These are phyloP conservation scores for Meredithiella fracta DNA, from an alignment of 2,329 filamentous ascomycete species.

Conservation along the genomic window DNA sequence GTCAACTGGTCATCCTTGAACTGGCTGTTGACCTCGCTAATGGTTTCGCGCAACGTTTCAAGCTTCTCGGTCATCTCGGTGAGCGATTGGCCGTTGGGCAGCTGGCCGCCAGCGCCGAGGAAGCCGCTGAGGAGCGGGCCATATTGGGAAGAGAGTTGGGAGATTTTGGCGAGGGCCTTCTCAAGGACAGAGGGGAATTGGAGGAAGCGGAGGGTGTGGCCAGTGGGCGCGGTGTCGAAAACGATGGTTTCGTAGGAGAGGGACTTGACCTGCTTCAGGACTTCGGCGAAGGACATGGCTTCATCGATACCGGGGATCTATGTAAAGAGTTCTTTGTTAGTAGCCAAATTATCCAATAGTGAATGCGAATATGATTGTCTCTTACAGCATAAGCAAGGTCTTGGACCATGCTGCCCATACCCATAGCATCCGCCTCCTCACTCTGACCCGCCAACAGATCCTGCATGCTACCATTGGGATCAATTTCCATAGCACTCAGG, in stretches of 20 bases:
- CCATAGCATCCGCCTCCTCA: conserved; percentile 53
- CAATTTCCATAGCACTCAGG: conserved; percentile 96
- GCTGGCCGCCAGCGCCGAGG: conserved; percentile 54
- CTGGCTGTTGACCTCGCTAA: conserved; percentile 88
- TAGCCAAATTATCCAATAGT: background rate
- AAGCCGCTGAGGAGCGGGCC: conserved; percentile 91
- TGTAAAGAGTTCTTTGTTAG: background rate
- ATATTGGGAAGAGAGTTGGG: conserved; percentile 83
- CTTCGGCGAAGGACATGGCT: conserved; percentile 98
- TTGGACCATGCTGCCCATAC: conserved; percentile 93
- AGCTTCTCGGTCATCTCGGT: conserved; percentile 89
- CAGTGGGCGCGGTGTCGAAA: conserved; percentile 95
- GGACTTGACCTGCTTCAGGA: conserved; percentile 97
- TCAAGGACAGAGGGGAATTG: conserved; percentile 97
- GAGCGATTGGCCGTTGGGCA: conserved; percentile 86
- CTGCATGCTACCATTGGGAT: conserved; percentile 94
- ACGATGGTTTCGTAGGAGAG: conserved; percentile 98
- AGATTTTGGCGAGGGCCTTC: conserved; percentile 95
- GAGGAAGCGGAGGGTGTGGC: conserved; percentile 94
- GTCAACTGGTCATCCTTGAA: conserved; percentile 95
- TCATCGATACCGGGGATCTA: conserved; percentile 97
- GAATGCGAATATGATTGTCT: conserved; percentile 15
- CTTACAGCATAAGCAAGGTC: conserved; percentile 86
- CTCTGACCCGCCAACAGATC: conserved; percentile 68
- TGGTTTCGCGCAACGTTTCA: conserved; percentile 82